Base-by-base conservation (phyloP, 495 filamentous ascomycete species). In the Aspergillus homomorphus region DNA sequence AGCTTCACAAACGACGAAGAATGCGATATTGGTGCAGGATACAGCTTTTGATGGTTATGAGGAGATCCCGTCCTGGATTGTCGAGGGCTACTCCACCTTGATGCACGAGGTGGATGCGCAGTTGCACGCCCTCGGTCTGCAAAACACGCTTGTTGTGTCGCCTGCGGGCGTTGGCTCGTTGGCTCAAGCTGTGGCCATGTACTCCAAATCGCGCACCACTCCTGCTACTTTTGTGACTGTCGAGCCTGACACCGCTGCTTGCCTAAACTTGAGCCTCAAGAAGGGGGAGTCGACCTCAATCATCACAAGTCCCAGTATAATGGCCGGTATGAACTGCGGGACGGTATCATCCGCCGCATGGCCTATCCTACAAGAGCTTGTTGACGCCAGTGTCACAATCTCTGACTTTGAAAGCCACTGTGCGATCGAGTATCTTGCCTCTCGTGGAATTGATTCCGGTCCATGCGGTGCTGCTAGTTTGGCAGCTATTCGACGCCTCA, bases 61-160 rank as follows among this genome's bases (percentile, higher is more conserved):
- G 51, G 73, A 84, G 53, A 78, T 90, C 1, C 86, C 87, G 0
- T 54, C 80, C 63, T 90, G 87, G 86, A 85, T 90, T 24, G 83
- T 88, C 1, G 85, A 89, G 15, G 88, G 88, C 5, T 91, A 91
- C 62, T 77, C 75, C 14, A 89, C 86, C 0, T 83, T 89, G 82
- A 73, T 90, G 62, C 53, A 64, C 4, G 88, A 91, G 66, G 72
- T 77, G 4, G 86, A 89, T 23, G 67, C 72, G 9, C 84, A 88
- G 61, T 58, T 86, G 23, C 53, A 61, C 3, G 57, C 65, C 12
- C 24, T 69, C 4, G 72, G 62, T 4, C 60, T 70, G 19, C 21
- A 64, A 4, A 67, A 69, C 4, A 78, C 61, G 18, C 62, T 80
- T 21, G 73, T 80, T 53, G 62, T 89, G 16, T 78, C 78, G 1